Conservation (phyloP, 1,284 basidiomycete genomes). For the Salmacisia buchloeana region DNA sequence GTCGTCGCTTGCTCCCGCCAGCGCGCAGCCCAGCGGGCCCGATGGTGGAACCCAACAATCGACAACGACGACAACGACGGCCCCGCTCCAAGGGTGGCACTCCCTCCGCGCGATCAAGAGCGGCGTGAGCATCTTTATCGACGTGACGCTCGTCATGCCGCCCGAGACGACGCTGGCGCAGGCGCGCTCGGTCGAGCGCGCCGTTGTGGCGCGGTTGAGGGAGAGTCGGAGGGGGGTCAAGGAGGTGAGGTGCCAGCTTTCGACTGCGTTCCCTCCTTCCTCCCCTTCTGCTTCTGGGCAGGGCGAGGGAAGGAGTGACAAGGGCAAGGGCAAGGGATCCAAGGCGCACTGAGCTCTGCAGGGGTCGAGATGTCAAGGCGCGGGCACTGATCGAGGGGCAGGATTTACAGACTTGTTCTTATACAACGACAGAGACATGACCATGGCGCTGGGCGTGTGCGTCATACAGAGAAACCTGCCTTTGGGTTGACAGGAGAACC, state of each 20-base stretch:
- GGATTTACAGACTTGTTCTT: neutral
- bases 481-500: no score
- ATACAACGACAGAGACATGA: neutral
- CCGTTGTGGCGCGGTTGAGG: slow-evolving; percentile 22
- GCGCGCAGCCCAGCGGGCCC: neutral
- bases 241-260: slow-evolving; percentile 27
- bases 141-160: slow-evolving; percentile 34
- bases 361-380: neutral
- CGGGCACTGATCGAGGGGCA: no score
- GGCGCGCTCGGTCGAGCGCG: slow-evolving; percentile 26
- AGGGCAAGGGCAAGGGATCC: neutral
- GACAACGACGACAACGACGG: neutral
- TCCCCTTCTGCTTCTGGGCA: neutral
- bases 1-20: neutral
- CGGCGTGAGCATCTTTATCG: slow-evolving; percentile 39
- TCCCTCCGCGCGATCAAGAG: slow-evolving; percentile 36
- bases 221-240: slow-evolving; percentile 28
- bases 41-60: neutral
- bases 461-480: no score
- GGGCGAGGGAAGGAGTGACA: neutral
- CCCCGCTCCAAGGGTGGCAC: slow-evolving; percentile 20
- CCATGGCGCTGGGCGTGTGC: no score
- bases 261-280: neutral
- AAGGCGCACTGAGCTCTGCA: neutral
- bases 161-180: slow-evolving; percentile 21